Evolutionary conservation across 2,329 filamentous ascomycete species (phyloP), one percentile per base, ranked within the genome.

Genomic region (Sarocladium brachiariae): DNA sequence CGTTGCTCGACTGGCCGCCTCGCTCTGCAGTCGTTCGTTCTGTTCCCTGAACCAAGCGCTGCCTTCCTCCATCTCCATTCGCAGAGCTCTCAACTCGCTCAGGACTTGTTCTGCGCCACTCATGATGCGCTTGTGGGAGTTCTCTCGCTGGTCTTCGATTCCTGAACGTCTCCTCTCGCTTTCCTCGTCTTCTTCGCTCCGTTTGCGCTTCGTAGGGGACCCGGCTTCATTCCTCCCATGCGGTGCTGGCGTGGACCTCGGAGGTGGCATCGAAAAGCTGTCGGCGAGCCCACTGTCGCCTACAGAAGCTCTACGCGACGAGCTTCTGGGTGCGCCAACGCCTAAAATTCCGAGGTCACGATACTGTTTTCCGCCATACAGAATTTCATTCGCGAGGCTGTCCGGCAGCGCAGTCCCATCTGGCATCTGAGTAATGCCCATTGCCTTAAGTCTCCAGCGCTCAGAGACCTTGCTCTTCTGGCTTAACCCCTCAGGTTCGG

Each of bases 361-460:
- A 50, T 67, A 70, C 6, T 66, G 65, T 53, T 68, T 71, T 23
- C 69, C 69, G 41, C 69, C 66, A 50, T 65, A 63, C 35, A 70
- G 59, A 56, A 75, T 70, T 23, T 76, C 70, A 31, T 69, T 57
- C 11, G 73, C 74, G 35, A 81, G 65, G 2, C 69, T 67, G 54
- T 80, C 76, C 5, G 76, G 77, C 2, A 78, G 57, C 53, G 74
- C 76, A 45, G 74, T 70, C n/a, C 77, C 71, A 54, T 80, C 71
- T 4, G 73, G 69, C 69, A 78, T 72, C 54, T 71, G 73, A 2
- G 77, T 73, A 16, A 80, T 68, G 9, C 71, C 73, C 71, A 75
- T 74, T 37, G 72, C 71, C 49, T 74, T 75, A 52, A 76, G 63
- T 4, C 66, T 63, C 73, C 73, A 76, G 34, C 69, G 64, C 49